Conservation (phyloP, 78 protist genomes). For the Tieghemostelium lacteum region DNA sequence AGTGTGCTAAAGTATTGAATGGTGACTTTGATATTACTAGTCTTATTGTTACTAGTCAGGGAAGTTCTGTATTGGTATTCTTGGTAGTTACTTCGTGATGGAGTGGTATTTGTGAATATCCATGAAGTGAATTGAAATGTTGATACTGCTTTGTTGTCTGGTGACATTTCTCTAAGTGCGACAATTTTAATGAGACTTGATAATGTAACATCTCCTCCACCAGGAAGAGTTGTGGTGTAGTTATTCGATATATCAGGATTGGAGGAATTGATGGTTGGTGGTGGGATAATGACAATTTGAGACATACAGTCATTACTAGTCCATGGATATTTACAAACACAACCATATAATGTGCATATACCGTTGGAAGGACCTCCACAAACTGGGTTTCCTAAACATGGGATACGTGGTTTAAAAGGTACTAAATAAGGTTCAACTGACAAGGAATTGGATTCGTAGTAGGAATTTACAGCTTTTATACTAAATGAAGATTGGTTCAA, state of each 20-base stretch:
- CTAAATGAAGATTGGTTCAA: neutral
- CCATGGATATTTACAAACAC: neutral
- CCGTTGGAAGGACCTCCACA: constrained; percentile 20
- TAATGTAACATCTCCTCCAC: neutral
- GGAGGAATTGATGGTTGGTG: neutral
- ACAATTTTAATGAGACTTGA: neutral
- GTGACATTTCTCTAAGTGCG: neutral
- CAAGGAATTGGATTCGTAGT: neutral
- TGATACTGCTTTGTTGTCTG: neutral
- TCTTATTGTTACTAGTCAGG: too few species aligned
- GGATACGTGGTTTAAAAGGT: neutral
- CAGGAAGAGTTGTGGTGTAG: too few species aligned
- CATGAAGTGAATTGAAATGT: neutral
- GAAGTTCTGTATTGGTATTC: neutral
- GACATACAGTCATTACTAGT: too few species aligned
- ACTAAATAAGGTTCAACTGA: neutral
- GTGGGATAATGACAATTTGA: neutral
- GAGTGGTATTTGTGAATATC: too few species aligned
- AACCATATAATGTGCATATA: constrained; percentile 10
- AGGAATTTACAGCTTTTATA: neutral
- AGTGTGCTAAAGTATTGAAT: neutral
- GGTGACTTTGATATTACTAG: neutral
- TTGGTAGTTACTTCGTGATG: too few species aligned
- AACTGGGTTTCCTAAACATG: neutral
- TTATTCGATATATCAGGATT: too few species aligned